phyloP scores from a whole-genome alignment of 1,139 yeast genomes.

The Kodamaea arcana region DNA sequence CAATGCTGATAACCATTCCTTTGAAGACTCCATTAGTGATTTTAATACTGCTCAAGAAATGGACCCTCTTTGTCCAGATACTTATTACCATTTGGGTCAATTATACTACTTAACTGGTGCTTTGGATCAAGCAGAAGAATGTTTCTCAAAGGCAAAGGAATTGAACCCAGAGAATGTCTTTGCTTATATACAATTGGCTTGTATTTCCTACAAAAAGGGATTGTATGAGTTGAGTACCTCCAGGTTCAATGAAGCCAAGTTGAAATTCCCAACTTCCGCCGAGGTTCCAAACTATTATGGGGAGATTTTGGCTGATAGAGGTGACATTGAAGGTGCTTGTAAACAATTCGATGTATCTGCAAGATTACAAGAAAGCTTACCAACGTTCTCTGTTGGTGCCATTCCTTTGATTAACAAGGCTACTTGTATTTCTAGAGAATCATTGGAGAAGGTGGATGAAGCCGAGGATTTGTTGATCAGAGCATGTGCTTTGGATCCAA shows the following conservation, averaged over 20 bases:
- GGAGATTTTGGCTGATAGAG: conserved; percentile 83
- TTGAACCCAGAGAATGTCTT: conserved; percentile 74
- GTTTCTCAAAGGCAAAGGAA: conserved; percentile 74
- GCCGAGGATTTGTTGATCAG: conserved; percentile 67
- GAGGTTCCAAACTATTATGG: conserved; percentile 96
- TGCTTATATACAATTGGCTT: conserved; percentile 89
- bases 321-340: conserved; percentile 67
- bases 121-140: conserved; percentile 64
- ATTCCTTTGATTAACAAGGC: conserved; percentile 92
- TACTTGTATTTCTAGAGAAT: conserved; percentile 60
- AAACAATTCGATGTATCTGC: conserved; percentile 86
- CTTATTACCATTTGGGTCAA: conserved; percentile 94
- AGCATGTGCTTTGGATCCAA: conserved; percentile 83
- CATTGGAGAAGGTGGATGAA: conserved; percentile 49
- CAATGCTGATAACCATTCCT: conserved; percentile 72
- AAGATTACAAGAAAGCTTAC: conserved; percentile 69
- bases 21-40: conserved; percentile 60
- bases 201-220: conserved; percentile 84
- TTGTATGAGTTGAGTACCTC: conserved; percentile 55
- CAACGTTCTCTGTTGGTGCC: conserved; percentile 69
- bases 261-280: conserved; percentile 79
- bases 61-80: conserved; percentile 73
- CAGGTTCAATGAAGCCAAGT: conserved; percentile 68
- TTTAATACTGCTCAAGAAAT: conserved; percentile 69
- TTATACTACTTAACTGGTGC: conserved; percentile 78